A percentile compares a stretch with the other conserved stretches of the same genome.
Evolutionary conservation across 371 early-diverging fungal species (phyloP).

Genomic region (Apophysomyces elegans): DNA sequence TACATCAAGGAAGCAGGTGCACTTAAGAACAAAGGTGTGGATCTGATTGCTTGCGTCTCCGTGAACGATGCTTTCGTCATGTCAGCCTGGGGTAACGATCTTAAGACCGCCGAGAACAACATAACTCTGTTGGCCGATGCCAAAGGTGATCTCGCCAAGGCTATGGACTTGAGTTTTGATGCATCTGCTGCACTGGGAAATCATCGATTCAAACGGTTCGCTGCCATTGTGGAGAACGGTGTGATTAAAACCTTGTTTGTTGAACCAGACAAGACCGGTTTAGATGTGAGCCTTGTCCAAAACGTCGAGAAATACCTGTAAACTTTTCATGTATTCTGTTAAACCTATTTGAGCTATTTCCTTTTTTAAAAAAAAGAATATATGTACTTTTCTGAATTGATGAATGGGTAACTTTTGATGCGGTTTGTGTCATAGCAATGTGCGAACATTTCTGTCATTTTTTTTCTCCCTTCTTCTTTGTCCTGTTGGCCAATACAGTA

Average conservation of each 20-base stretch:
- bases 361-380: too few species aligned
- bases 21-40: slow-evolving; percentile 69
- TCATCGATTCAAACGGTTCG: slow-evolving; percentile 72
- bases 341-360: too few species aligned
- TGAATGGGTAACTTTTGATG: too few species aligned
- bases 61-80: slow-evolving; percentile 80
- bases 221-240: slow-evolving; percentile 65
- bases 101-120: slow-evolving; percentile 29
- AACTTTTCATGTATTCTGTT: neutral
- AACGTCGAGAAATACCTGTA: slow-evolving; percentile 47
- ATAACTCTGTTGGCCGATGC: slow-evolving; percentile 71
- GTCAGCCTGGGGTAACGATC: slow-evolving; percentile 70
- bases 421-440: too few species aligned
- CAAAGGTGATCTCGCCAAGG: slow-evolving; percentile 64
- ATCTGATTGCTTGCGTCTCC: slow-evolving; percentile 65
- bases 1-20: slow-evolving; percentile 62
- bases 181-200: slow-evolving; percentile 66
- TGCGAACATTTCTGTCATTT: too few species aligned
- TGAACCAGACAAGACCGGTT: slow-evolving; percentile 64
- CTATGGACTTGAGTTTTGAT: slow-evolving; percentile 69
- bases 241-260: slow-evolving; percentile 53
- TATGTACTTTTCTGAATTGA: too few species aligned
- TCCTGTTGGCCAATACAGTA: too few species aligned
- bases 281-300: slow-evolving; percentile 58
- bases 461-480: too few species aligned